phyloP scores from a whole-genome alignment of 2,329 filamentous ascomycete genomes.

The Pyrenochaeta sp. region DNA sequence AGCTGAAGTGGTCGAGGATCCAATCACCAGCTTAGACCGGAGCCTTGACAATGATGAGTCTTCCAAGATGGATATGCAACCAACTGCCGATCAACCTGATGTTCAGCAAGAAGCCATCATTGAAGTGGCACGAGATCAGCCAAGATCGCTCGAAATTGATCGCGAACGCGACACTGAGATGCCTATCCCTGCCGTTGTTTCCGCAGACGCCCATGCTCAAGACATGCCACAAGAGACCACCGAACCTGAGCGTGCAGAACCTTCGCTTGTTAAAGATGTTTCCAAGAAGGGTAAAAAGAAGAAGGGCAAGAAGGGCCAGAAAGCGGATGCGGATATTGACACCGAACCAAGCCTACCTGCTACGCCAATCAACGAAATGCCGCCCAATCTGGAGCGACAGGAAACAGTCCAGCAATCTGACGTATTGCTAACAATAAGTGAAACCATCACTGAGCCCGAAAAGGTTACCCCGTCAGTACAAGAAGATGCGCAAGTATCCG shows the following conservation, averaged over 20 bases:
- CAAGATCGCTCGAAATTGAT: not conserved
- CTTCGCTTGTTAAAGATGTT: conserved; percentile 18
- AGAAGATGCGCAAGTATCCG: too few species aligned
- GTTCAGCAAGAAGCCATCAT: not conserved
- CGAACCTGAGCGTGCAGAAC: conserved; percentile 7
- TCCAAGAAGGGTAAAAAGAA: conserved; percentile 41
- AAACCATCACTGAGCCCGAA: conserved; percentile 4
- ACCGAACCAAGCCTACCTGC: not conserved
- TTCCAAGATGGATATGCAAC: conserved; percentile 2
- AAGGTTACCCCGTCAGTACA: too few species aligned
- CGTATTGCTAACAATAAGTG: not conserved
- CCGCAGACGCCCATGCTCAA: too few species aligned
- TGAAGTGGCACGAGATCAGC: not conserved
- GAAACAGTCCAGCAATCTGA: not conserved
- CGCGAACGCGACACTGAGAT: too few species aligned
- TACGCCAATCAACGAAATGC: conserved; percentile 5
- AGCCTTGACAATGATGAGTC: conserved; percentile 2
- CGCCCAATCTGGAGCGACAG: conserved; percentile 3
- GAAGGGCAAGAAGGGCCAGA: conserved; percentile 26
- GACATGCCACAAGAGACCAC: conserved; percentile 1
- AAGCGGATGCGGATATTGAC: conserved; percentile 12
- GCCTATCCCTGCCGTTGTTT: too few species aligned
- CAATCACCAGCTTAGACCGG: conserved; percentile 6
- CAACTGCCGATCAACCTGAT: conserved; percentile 1
- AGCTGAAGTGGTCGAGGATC: conserved; percentile 4